Evolutionary conservation across 169 alveolate genomes (phyloP).

Genomic region (Neospora caninum): DNA sequence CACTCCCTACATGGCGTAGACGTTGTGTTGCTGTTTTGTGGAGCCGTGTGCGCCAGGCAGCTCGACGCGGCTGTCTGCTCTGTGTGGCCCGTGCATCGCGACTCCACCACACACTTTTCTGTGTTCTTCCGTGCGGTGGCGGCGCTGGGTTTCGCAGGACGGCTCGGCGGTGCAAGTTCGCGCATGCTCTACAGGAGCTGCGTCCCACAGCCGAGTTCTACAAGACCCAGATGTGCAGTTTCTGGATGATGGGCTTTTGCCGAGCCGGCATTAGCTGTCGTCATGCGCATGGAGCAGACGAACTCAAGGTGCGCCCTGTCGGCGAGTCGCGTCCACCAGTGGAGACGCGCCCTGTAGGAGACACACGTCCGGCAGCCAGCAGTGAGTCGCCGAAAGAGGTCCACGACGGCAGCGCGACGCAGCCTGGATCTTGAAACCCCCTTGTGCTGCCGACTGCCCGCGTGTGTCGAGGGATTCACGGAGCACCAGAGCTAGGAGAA

Average conservation of each 20-base stretch:
- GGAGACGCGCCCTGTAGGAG: not conserved
- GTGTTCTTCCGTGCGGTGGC: not conserved
- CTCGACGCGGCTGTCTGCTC: too few relatives aligned
- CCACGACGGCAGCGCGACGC: not conserved
- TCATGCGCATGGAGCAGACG: conserved; percentile 67
- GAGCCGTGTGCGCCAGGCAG: not conserved
- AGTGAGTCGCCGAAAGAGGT: not conserved
- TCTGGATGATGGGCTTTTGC: conserved; percentile 59
- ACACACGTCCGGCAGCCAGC: not conserved
- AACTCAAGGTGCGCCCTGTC: conserved; percentile 3
- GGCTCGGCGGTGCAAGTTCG: conserved; percentile 64
- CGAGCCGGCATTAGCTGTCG: conserved; percentile 51
- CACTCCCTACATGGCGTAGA: not conserved
- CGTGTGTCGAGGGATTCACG: too few relatives aligned
- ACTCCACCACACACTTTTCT: not conserved
- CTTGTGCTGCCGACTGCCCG: too few relatives aligned
- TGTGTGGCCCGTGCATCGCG: too few relatives aligned
- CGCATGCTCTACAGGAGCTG: conserved; percentile 66
- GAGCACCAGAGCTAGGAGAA: too few relatives aligned
- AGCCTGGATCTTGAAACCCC: too few relatives aligned
- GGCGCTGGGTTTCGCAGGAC: conserved; percentile 26
- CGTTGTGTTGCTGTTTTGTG: not conserved
- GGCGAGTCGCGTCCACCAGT: not conserved
- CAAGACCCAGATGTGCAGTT: conserved; percentile 64
- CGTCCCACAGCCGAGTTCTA: conserved; percentile 49